phyloP scores from a whole-genome alignment of 1,139 yeast genomes.

The Hansenula anomala region DNA sequence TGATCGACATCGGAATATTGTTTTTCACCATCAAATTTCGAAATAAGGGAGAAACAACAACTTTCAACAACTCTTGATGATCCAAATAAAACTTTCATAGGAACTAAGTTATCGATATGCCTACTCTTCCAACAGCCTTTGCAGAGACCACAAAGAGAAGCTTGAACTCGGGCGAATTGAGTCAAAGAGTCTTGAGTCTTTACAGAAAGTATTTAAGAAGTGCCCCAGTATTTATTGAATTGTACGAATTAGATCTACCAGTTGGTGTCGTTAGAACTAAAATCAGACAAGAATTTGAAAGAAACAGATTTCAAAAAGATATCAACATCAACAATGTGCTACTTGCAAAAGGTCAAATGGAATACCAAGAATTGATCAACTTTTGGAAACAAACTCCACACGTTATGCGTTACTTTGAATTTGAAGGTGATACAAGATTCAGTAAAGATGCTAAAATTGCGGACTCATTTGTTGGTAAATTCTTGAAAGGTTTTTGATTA shows the following conservation, averaged over 20 bases:
- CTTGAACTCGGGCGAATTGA: conserved; percentile 56
- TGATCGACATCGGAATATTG: no score
- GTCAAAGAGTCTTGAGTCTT: conserved; percentile 59
- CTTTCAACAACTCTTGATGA: no score
- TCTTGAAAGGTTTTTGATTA: conserved; percentile 50
- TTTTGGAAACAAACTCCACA: conserved; percentile 92
- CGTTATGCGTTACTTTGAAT: conserved; percentile 76
- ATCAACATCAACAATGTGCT: conserved; percentile 62
- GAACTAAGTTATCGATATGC: no score
- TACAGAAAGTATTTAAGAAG: conserved; percentile 70
- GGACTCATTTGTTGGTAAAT: conserved; percentile 62
- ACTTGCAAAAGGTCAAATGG: conserved; percentile 85
- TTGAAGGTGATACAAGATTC: conserved; percentile 47
- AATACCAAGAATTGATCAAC: conserved; percentile 81
- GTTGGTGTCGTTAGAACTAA: conserved; percentile 78
- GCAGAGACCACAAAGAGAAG: conserved; percentile 79
- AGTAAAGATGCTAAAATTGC: conserved; percentile 31
- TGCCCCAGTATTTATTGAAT: conserved; percentile 57
- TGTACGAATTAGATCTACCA: conserved; percentile 80
- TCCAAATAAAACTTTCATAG: no score
- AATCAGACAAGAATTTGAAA: conserved; percentile 85
- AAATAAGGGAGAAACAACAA: no score
- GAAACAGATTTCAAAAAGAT: conserved; percentile 71
- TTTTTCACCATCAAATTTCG: no score
- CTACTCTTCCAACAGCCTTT: conserved; percentile 74